Evolutionary conservation across 1,284 basidiomycete genomes (phyloP).

Genomic region (Ceraceosorus guamensis): DNA sequence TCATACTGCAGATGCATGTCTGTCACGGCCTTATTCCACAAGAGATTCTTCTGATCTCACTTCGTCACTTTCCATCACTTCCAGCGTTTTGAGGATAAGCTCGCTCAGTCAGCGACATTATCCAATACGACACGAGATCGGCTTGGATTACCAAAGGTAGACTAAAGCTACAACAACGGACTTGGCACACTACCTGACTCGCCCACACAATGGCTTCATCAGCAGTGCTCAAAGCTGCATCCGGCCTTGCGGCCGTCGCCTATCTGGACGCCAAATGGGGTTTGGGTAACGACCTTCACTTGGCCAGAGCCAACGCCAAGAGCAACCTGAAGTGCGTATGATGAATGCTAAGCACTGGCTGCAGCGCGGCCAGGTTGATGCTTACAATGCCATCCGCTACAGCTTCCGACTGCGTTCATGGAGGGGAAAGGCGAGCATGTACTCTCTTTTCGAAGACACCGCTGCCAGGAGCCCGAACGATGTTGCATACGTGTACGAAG

Average conservation of each 20-base stretch:
- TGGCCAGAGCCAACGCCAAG: constrained; percentile 15
- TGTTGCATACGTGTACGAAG: constrained; percentile 35
- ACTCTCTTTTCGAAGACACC: constrained; percentile 27
- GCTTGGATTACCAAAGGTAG: no score
- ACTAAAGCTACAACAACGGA: no score
- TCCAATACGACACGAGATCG: no score
- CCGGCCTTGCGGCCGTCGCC: constrained; percentile 29
- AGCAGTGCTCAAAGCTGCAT: constrained; percentile 30
- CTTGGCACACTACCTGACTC: no score
- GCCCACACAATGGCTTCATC: no score
- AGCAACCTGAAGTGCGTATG: constrained; percentile 13
- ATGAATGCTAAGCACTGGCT: not conserved
- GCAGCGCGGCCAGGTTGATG: not conserved
- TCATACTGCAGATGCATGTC: no score
- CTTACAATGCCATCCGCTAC: not conserved
- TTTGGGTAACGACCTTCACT: constrained; percentile 19
- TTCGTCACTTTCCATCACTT: no score
- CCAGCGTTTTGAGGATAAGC: no score
- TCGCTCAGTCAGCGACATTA: no score
- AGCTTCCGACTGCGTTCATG: constrained; percentile 21
- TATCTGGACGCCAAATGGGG: constrained; percentile 43
- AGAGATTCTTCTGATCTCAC: no score
- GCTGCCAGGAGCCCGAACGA: constrained; percentile 23
- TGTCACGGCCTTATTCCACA: no score
- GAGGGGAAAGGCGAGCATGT: constrained; percentile 31